These are phyloP conservation scores for Fusarium sambucinum DNA, from an alignment of 2,329 filamentous ascomycete genomes.

Conservation along the genomic window DNA sequence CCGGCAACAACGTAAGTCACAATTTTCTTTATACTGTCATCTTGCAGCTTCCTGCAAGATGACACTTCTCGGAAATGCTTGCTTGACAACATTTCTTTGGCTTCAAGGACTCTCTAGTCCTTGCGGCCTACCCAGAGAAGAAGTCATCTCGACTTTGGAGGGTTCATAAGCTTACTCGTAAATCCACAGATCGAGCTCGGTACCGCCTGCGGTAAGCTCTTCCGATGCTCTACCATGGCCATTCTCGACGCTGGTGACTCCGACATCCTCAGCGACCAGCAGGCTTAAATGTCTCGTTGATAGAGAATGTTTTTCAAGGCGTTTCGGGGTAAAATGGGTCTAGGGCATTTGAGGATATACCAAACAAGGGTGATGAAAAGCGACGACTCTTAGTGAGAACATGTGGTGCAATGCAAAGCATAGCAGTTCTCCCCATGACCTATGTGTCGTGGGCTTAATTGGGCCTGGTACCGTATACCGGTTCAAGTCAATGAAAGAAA, in stretches of 20 bases:
- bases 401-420: constrained; percentile 27
- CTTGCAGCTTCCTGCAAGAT: constrained; percentile 41
- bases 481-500: constrained; percentile 52
- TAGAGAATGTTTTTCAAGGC: constrained; percentile 54
- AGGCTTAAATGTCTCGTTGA: constrained; percentile 62
- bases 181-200: constrained; percentile 90
- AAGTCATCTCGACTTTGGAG: constrained; percentile 90
- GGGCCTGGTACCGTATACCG: constrained; percentile 41
- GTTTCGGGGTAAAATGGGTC: constrained; percentile 58
- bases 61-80: constrained; percentile 44
- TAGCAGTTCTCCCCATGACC: constrained; percentile 44
- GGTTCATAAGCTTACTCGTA: constrained; percentile 74
- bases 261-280: constrained; percentile 89
- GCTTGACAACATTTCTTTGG: constrained; percentile 41
- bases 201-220: constrained; percentile 98
- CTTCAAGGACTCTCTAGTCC: constrained; percentile 40
- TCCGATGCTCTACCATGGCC: constrained; percentile 97
- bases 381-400: constrained; percentile 48
- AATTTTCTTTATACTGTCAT: constrained; percentile 39
- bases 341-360: constrained; percentile 54
- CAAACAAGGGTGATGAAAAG: constrained; percentile 53
- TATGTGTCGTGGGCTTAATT: constrained; percentile 45
- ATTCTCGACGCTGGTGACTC: constrained; percentile 98
- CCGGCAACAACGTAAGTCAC: constrained; percentile 95
- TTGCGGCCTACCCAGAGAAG: constrained; percentile 83